Conservation (phyloP, 2,329 filamentous ascomycete genomes). For the Aspergillus piperis region DNA sequence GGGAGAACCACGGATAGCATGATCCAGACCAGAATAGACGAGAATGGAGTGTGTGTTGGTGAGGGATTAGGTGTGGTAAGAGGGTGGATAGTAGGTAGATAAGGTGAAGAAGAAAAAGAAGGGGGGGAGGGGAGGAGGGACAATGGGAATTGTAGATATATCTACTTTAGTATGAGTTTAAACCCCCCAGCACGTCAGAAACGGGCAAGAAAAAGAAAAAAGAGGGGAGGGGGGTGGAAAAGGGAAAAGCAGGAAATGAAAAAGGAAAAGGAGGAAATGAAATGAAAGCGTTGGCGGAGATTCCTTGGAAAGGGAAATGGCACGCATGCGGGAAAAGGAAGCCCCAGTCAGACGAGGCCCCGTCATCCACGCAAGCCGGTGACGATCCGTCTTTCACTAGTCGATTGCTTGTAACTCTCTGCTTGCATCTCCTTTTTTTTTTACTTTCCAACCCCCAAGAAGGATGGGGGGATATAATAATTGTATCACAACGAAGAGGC, state of each 20-base stretch:
- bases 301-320: background rate
- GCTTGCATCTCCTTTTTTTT: background rate
- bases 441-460: background rate
- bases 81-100: background rate
- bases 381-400: conserved; percentile 21
- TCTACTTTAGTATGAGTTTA: background rate
- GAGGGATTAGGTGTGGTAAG: background rate
- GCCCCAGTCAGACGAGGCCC: conserved; percentile 19
- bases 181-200: too few relatives aligned
- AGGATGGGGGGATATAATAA: too few relatives aligned
- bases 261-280: conserved; percentile 11
- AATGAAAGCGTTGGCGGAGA: conserved; percentile 3
- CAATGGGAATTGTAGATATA: conserved; percentile 1
- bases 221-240: background rate
- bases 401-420: background rate
- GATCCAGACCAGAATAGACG: conserved; percentile 16
- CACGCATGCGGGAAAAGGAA: conserved; percentile 7
- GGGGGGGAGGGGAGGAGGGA: background rate
- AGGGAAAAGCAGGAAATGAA: conserved; percentile 6
- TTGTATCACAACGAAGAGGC: too few relatives aligned
- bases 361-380: conserved; percentile 29
- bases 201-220: background rate
- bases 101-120: background rate
- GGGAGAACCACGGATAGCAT: conserved; percentile 26
- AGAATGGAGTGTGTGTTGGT: background rate